Conservation (phyloP, 257 asterid species). For the Handroanthus guayacan region DNA sequence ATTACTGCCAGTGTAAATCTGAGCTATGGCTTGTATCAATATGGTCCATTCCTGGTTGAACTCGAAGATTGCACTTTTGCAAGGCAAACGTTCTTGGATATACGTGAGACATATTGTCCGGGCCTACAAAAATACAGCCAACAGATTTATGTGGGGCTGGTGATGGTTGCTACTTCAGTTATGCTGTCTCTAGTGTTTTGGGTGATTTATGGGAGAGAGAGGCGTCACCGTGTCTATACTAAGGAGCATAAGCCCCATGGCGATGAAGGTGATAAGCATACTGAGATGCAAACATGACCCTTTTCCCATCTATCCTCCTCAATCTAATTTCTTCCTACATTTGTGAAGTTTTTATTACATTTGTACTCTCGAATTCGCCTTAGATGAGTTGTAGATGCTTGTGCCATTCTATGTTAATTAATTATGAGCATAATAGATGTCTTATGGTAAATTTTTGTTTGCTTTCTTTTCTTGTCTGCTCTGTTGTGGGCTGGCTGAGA, state of each 20-base stretch:
- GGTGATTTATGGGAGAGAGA: slow-evolving; percentile 88
- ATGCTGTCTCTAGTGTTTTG: slow-evolving; percentile 79
- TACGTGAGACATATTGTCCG: slow-evolving; percentile 59
- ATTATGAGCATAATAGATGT: no score
- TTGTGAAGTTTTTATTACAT: not conserved
- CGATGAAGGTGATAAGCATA: slow-evolving; percentile 39
- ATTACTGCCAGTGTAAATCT: slow-evolving; percentile 72
- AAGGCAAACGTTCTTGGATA: slow-evolving; percentile 66
- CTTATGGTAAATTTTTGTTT: no score
- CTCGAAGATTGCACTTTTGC: slow-evolving; percentile 79
- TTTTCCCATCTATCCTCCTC: no score
- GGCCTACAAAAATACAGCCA: slow-evolving; percentile 62
- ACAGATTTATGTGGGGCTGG: slow-evolving; percentile 68
- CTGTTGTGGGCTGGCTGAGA: no score
- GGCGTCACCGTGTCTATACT: slow-evolving; percentile 73
- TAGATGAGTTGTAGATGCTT: not conserved
- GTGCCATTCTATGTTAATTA: no score
- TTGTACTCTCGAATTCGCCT: not conserved
- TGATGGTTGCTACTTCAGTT: slow-evolving; percentile 73
- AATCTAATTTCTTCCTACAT: not conserved
- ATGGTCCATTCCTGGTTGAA: slow-evolving; percentile 71
- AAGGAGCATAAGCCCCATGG: slow-evolving; percentile 53
- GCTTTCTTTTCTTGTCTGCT: no score
- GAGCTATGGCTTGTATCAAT: slow-evolving; percentile 69
- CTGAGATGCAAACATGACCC: not conserved